These are phyloP conservation scores for Amoebophrya sp. DNA, from an alignment of 169 alveolate species.

Conservation along the genomic window DNA sequence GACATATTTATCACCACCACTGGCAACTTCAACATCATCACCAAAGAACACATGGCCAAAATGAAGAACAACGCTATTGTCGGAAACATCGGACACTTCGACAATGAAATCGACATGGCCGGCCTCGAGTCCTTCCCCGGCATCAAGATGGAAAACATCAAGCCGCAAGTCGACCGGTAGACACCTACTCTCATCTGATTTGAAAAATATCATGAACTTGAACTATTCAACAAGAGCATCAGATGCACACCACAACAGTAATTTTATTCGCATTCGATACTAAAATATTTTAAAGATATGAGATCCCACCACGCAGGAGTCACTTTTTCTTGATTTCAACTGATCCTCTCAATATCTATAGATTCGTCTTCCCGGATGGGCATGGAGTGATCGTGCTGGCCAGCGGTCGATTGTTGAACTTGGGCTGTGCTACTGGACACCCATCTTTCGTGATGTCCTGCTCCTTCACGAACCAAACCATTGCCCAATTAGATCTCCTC, in stretches of 20 bases:
- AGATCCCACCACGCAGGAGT: not conserved
- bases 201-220: too few relatives aligned
- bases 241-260: too few relatives aligned
- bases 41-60: constrained; percentile 82
- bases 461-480: constrained; percentile 92
- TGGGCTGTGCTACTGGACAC: constrained; percentile 99
- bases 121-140: constrained; percentile 82
- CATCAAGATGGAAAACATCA: constrained; percentile 75
- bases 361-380: constrained; percentile 57
- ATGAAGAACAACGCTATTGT: constrained; percentile 96
- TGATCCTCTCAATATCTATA: not conserved
- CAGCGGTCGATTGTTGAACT: constrained; percentile 92
- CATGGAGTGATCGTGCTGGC: constrained; percentile 89
- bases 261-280: too few relatives aligned
- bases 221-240: too few relatives aligned
- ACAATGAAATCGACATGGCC: constrained; percentile 91
- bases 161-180: constrained; percentile 82
- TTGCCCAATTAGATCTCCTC: constrained; percentile 81
- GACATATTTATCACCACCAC: constrained; percentile 94
- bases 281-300: constrained; percentile 42
- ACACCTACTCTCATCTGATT: constrained; percentile 58
- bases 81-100: constrained; percentile 96
- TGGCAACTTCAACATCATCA: constrained; percentile 89
- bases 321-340: not conserved
- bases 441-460: constrained; percentile 97